These are phyloP conservation scores for Babesia gibsoni DNA, from an alignment of 169 alveolate genomes.

Conservation along the genomic window DNA sequence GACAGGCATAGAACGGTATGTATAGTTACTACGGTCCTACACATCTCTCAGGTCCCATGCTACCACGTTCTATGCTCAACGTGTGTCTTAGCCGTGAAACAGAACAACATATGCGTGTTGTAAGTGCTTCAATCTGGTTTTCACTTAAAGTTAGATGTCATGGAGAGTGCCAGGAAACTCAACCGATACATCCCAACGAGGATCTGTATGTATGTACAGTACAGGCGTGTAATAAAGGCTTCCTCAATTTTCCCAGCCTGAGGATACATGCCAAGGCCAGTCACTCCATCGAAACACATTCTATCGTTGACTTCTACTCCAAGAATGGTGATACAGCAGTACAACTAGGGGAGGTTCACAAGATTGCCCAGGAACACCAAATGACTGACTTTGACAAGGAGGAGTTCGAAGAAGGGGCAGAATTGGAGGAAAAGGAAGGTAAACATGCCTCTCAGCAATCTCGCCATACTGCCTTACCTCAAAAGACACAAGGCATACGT, in stretches of 20 bases:
- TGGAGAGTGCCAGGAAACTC: background rate
- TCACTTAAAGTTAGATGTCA: constrained; percentile 18
- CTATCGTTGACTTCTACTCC: constrained; percentile 31
- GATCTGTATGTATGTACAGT: constrained; percentile 31
- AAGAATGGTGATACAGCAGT: constrained; percentile 26
- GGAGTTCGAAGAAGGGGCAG: no score
- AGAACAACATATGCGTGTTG: constrained; percentile 35
- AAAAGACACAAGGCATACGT: no score
- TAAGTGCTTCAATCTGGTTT: background rate
- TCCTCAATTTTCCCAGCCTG: constrained; percentile 58
- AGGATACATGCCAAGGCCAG: constrained; percentile 24
- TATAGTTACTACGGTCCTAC: background rate
- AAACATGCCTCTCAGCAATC: no score
- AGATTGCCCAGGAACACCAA: background rate
- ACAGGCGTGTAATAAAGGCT: constrained; percentile 34
- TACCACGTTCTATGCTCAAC: constrained; percentile 39
- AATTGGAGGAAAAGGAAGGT: no score
- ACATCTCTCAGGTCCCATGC: constrained; percentile 44
- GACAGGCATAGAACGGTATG: constrained; percentile 41
- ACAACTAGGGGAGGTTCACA: constrained; percentile 13
- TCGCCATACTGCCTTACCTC: no score
- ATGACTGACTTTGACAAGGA: no score
- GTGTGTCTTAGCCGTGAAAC: background rate
- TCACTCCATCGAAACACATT: constrained; percentile 17
- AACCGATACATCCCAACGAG: constrained; percentile 58